phyloP scores from a whole-genome alignment of 176 grass and related monocot genomes.

The Oryza meyeriana region DNA sequence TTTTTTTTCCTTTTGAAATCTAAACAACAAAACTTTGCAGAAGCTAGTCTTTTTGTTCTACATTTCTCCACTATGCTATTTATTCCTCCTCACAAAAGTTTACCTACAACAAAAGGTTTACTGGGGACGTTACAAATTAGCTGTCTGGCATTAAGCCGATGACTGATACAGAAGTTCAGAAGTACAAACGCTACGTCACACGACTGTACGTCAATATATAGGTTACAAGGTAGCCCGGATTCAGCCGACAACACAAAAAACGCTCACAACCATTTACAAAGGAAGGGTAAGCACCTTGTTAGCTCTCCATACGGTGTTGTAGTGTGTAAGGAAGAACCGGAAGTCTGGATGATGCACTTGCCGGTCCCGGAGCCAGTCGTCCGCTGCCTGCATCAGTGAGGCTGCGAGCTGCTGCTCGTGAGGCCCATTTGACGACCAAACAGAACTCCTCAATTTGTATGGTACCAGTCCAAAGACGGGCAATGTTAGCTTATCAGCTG shows the following conservation, averaged over 20 bases:
- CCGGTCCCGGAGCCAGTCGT: constrained; percentile 60
- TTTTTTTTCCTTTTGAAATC: not conserved
- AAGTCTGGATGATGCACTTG: constrained; percentile 81
- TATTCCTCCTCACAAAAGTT: constrained; percentile 17
- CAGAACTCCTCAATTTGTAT: constrained; percentile 61
- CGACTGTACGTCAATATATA: constrained; percentile 9
- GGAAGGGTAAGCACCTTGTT: constrained; percentile 21
- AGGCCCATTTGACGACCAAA: constrained; percentile 62
- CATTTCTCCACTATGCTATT: constrained; percentile 12
- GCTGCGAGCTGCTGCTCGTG: constrained; percentile 42
- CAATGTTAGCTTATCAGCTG: constrained; percentile 46
- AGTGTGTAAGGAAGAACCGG: constrained; percentile 61
- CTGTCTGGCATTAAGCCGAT: constrained; percentile 1
- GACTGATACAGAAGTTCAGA: constrained; percentile 12
- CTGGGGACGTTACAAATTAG: constrained; percentile 26
- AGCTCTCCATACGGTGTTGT: constrained; percentile 61
- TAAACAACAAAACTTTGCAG: not conserved
- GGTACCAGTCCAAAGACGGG: constrained; percentile 66
- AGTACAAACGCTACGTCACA: constrained; percentile 13
- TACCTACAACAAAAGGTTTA: constrained; percentile 36
- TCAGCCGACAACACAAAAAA: constrained; percentile 25
- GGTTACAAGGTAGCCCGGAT: constrained; percentile 16
- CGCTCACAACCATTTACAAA: constrained; percentile 47
- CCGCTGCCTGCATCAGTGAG: constrained; percentile 49
- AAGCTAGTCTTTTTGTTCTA: constrained; percentile 17